Conservation (phyloP, 768 basidiomycete species). For the Saitozyma podzolica region DNA sequence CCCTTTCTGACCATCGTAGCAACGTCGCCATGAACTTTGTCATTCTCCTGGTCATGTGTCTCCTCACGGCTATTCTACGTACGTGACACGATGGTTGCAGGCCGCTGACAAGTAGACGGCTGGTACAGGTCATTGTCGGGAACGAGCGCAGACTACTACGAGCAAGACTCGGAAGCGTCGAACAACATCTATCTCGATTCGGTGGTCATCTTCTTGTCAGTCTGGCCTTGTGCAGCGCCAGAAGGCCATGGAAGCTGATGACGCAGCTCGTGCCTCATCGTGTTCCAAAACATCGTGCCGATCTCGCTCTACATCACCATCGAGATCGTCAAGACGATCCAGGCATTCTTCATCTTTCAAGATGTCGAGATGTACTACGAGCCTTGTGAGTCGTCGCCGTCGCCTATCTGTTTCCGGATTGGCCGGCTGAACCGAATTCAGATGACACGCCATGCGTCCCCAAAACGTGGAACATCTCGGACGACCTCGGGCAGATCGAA, state of each 20-base stretch:
- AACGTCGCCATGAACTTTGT: conserved; percentile 93
- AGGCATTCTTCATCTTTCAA: conserved; percentile 93
- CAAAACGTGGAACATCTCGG: conserved; percentile 98
- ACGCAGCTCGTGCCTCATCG: conserved; percentile 81
- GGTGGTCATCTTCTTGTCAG: conserved; percentile 87
- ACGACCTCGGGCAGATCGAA: conserved; percentile 97
- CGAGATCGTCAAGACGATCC: conserved; percentile 96
- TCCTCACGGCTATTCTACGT: conserved; percentile 64
- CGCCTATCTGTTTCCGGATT: neutral
- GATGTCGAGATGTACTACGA: conserved; percentile 96
- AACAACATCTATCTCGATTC: conserved; percentile 67
- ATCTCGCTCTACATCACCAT: conserved; percentile 96
- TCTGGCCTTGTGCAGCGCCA: conserved; percentile 21
- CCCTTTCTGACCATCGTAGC: conserved; percentile 56
- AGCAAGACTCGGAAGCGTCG: conserved; percentile 66
- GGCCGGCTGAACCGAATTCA: conserved; percentile 12
- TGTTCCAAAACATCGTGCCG: conserved; percentile 96
- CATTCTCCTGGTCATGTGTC: conserved; percentile 73
- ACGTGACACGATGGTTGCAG: conserved; percentile 3
- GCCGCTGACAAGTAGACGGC: conserved; percentile 60
- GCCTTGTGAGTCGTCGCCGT: conserved; percentile 52
- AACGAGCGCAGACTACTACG: conserved; percentile 74
- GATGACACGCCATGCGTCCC: conserved; percentile 84
- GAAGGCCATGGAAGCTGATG: conserved; percentile 5
- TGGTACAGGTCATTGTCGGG: conserved; percentile 62